Conservation (phyloP, 352 stramenopile genomes). For the Peronosclerospora sorghi region DNA sequence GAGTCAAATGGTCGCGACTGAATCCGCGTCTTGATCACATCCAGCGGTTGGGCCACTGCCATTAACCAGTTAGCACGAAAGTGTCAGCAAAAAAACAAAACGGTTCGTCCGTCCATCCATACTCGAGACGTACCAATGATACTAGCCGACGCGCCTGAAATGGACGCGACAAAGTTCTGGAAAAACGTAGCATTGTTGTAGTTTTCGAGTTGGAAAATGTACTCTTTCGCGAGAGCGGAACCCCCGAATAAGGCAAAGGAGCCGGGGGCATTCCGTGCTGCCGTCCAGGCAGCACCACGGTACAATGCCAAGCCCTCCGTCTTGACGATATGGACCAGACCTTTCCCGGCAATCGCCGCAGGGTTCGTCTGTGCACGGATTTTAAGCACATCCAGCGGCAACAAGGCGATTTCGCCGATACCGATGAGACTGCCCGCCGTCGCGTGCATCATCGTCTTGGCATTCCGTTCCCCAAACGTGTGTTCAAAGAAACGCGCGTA, state of each 20-base stretch:
- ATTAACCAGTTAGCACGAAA: slow-evolving; percentile 7
- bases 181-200: slow-evolving; percentile 86
- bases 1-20: slow-evolving; percentile 91
- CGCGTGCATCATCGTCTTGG: slow-evolving; percentile 90
- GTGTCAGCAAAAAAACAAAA: background rate
- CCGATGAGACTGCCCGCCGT: slow-evolving; percentile 89
- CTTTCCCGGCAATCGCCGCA: slow-evolving; percentile 84
- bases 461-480: slow-evolving; percentile 86
- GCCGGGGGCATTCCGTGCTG: slow-evolving; percentile 88
- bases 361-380: slow-evolving; percentile 94
- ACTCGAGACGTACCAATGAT: slow-evolving; percentile 80
- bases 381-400: slow-evolving; percentile 95
- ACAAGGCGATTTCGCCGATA: slow-evolving; percentile 89
- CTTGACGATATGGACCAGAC: slow-evolving; percentile 87
- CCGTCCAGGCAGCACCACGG: slow-evolving; percentile 86
- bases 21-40: slow-evolving; percentile 94
- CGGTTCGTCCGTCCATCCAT: no score
- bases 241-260: slow-evolving; percentile 93
- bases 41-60: slow-evolving; percentile 85
- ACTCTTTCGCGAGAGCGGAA: slow-evolving; percentile 82
- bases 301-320: slow-evolving; percentile 88
- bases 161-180: slow-evolving; percentile 86
- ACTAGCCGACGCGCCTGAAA: slow-evolving; percentile 63
- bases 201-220: slow-evolving; percentile 85
- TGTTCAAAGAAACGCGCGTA: slow-evolving; percentile 83